phyloP scores from a whole-genome alignment of 306 rosid species.

The Phaseolus lunatus region DNA sequence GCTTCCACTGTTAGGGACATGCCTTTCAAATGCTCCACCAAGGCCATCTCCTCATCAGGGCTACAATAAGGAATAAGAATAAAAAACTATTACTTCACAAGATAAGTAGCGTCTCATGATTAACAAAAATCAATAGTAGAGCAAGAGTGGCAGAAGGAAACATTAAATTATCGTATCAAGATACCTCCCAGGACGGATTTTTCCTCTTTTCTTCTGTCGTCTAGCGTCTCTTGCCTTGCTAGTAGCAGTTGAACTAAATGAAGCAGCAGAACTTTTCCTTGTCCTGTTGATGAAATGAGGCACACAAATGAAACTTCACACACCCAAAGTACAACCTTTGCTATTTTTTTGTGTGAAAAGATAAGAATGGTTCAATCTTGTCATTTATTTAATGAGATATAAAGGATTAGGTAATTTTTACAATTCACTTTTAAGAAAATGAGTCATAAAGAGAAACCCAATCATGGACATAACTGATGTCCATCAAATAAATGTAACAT shows the following conservation, averaged over 20 bases:
- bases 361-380: not conserved
- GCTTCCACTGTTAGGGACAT: constrained; percentile 76
- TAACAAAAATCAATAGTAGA: constrained; percentile 14
- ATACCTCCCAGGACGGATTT: constrained; percentile 97
- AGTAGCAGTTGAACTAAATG: constrained; percentile 68
- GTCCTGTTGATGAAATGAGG: constrained; percentile 65
- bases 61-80: constrained; percentile 56
- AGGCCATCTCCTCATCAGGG: constrained; percentile 89
- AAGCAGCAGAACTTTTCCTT: constrained; percentile 70
- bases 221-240: constrained; percentile 85
- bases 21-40: constrained; percentile 89
- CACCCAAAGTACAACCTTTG: not conserved
- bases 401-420: not conserved
- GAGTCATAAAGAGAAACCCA: constrained; percentile 7
- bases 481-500: not conserved
- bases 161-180: constrained; percentile 19
- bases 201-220: constrained; percentile 93
- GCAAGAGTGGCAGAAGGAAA: not conserved
- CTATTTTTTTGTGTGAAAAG: not conserved
- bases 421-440: constrained; percentile 29
- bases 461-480: not conserved
- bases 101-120: constrained; percentile 6
- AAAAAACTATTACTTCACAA: constrained; percentile 21
- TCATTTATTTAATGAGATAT: not conserved
- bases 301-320: constrained; percentile 34